Evolutionary conservation across 2,329 filamentous ascomycete genomes (phyloP), one percentile per base, ranked within the genome.

Genomic region (Alternaria brassicae): DNA sequence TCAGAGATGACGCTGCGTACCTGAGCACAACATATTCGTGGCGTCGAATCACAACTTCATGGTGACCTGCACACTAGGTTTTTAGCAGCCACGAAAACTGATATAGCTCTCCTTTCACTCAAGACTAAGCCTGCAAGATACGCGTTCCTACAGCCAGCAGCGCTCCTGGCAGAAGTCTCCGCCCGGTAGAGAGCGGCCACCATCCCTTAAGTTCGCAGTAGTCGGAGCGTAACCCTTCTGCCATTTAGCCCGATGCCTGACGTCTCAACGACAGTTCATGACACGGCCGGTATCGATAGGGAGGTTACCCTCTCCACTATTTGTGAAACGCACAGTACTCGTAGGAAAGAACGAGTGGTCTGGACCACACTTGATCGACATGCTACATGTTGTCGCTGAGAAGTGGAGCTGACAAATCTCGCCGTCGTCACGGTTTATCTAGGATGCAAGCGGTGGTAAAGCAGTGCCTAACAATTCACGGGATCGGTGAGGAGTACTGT

Each of bases 331-430:
- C 30, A 36, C 21, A 25, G 34, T 44, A 34, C 23, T 34, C n/a
- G 15, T 34, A 23, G 36, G 30, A 54, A 34, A 23, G 44, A 9
- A 25, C 37, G 36, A 39, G 37, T 44, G 53, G 53, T 32, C 42
- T 55, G 44, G 51, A 58, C 44, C 44, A 49, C 42, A 25, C 32
- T 48, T 39, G 32, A 56, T 50, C 45, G 39, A 27, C 32, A 49
- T 42, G 19, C 15, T 41, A 23, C 41, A 41, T 17, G 21, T 41
- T 53, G 21, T 34, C n/a, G 32, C 49, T 52, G 32, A 30, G 30
- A 4, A 19, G 39, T 34, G 30, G 39, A 53, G 39, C 19, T 19
- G 49, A 30, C 3, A 15, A 15, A 54, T 0, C 7, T 8, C 8
- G 32, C 15, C 25, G 23, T 34, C 42, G 56, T 58, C 42, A 54